A percentile compares a stretch with the other conserved stretches of the same genome.
These are phyloP conservation scores for Dactylellina cionopaga DNA, from an alignment of 2,329 filamentous ascomycete genomes.

Conservation along the genomic window DNA sequence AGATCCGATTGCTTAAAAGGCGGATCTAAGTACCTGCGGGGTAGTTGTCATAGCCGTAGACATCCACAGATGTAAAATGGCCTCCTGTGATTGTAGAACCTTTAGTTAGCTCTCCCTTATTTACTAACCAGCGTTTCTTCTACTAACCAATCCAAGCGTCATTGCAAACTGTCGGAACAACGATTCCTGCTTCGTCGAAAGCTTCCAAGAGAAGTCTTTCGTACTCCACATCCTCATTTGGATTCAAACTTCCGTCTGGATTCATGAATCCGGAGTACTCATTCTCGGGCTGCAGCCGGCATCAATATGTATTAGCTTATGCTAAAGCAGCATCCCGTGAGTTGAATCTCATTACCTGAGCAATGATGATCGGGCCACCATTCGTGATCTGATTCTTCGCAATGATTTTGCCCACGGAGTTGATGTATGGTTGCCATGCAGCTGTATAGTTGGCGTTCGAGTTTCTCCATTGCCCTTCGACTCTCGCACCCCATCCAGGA, in stretches of 20 bases:
- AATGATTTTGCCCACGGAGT: constrained; percentile 72
- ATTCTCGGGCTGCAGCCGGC: constrained; percentile 70
- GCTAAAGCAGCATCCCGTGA: too few species aligned
- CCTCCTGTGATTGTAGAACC: constrained; percentile 22
- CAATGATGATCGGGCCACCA: constrained; percentile 79
- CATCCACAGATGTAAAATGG: constrained; percentile 68
- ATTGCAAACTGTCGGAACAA: constrained; percentile 79
- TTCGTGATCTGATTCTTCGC: constrained; percentile 83
- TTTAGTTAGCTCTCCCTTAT: neutral
- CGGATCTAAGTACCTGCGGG: constrained; percentile 60
- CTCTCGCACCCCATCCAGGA: constrained; percentile 78
- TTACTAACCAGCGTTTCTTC: neutral
- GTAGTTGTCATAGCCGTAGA: constrained; percentile 75
- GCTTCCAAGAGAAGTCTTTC: constrained; percentile 30
- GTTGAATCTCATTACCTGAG: constrained; percentile 71
- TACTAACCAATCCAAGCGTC: constrained; percentile 67
- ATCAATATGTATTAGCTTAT: neutral
- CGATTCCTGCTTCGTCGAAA: constrained; percentile 73
- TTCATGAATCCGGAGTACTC: constrained; percentile 69
- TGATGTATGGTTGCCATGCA: constrained; percentile 65
- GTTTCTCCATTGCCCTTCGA: constrained; percentile 54
- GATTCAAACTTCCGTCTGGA: constrained; percentile 62
- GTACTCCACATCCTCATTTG: constrained; percentile 64
- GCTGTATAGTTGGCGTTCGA: constrained; percentile 55
- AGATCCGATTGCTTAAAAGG: neutral